Evolutionary conservation across 345 rosid species (phyloP).

Genomic region (Heritiera littoralis): DNA sequence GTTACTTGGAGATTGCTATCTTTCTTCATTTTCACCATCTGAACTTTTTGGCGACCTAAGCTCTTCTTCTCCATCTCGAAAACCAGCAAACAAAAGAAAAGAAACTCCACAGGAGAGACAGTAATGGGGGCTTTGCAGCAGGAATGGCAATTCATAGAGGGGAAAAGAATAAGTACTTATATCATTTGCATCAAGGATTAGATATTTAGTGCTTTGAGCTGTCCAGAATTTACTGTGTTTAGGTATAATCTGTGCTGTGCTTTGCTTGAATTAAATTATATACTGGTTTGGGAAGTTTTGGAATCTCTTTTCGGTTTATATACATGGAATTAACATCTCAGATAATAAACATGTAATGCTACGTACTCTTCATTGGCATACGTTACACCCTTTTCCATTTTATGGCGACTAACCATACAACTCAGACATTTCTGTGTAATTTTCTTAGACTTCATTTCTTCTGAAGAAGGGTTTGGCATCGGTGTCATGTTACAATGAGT

Average conservation of each 20-base stretch:
- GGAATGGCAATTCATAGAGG: neutral
- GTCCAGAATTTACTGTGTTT: neutral
- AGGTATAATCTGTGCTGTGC: neutral
- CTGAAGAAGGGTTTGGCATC: neutral
- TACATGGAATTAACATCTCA: slow-evolving; percentile 13
- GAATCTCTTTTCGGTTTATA: neutral
- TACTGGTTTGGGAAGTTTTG: slow-evolving; percentile 20
- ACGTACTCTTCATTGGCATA: neutral
- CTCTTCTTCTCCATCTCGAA: slow-evolving; percentile 26
- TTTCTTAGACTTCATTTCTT: neutral
- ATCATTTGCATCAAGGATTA: neutral
- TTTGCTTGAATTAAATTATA: slow-evolving; percentile 15
- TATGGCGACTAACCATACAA: neutral
- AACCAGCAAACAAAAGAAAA: neutral
- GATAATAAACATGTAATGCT: neutral
- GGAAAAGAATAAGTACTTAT: neutral
- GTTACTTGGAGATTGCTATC: slow-evolving; percentile 41
- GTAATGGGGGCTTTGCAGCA: neutral
- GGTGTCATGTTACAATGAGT: neutral
- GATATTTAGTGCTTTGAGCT: neutral
- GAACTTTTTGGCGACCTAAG: slow-evolving; percentile 41
- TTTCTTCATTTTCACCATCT: slow-evolving; percentile 38
- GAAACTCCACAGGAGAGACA: no score
- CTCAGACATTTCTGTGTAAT: neutral
- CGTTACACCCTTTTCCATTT: neutral